Conservation (phyloP, 805 yeast species). For the Allodekkera sacchari region DNA sequence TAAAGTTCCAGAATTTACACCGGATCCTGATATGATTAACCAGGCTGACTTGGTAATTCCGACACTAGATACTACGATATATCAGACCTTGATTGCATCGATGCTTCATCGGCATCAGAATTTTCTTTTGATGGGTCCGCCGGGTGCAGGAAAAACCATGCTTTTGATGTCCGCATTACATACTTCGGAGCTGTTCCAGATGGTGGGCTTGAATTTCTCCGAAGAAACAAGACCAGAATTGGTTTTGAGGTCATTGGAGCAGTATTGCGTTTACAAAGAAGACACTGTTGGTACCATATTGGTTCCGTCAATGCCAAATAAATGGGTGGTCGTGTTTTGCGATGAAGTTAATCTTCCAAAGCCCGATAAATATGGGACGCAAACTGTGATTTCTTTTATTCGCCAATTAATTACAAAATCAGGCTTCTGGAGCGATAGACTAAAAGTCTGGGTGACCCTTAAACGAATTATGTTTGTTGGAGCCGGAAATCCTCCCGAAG, state of each 20-base stretch:
- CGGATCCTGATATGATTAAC: conserved; percentile 53
- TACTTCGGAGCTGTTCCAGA: conserved; percentile 44
- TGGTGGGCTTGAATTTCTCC: conserved; percentile 72
- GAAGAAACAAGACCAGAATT: conserved; percentile 63
- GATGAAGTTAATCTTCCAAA: conserved; percentile 87
- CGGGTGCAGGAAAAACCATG: conserved; percentile 97
- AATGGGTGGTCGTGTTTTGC: conserved; percentile 76
- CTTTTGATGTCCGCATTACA: conserved; percentile 63
- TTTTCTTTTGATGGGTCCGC: conserved; percentile 84
- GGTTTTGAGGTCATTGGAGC: conserved; percentile 59
- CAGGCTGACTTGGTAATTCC: conserved; percentile 64
- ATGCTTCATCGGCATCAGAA: conserved; percentile 50
- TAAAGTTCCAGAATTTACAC: conserved; percentile 31
- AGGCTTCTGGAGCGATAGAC: conserved; percentile 69
- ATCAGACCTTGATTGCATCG: conserved; percentile 52
- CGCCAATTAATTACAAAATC: conserved; percentile 64
- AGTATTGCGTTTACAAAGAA: conserved; percentile 54
- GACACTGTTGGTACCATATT: conserved; percentile 44
- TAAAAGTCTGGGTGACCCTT: conserved; percentile 58
- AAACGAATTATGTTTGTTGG: conserved; percentile 77
- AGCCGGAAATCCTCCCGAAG: conserved; percentile 88
- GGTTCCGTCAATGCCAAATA: conserved; percentile 52
- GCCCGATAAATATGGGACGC: conserved; percentile 65
- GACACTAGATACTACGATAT: conserved; percentile 67
- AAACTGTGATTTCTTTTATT: conserved; percentile 58